Conservation (phyloP, 495 filamentous ascomycete species). For the Bombardia bombarda region DNA sequence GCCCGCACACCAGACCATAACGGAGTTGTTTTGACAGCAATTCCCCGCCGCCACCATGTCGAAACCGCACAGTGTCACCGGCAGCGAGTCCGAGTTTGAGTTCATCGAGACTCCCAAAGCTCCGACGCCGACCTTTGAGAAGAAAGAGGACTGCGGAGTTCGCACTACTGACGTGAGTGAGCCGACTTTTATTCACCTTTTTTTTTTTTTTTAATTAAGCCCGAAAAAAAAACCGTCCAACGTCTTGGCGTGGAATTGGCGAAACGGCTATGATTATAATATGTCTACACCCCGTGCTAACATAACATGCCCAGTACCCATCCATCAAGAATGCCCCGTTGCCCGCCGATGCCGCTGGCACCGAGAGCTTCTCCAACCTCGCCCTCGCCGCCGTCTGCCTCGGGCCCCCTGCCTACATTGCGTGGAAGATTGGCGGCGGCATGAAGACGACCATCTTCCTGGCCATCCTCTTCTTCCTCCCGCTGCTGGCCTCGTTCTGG, state of each 20-base stretch:
- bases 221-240: no score
- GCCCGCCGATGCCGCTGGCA: slow-evolving; percentile 65
- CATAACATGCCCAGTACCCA: slow-evolving; percentile 46
- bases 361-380: slow-evolving; percentile 61
- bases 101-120: slow-evolving; percentile 72
- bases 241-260: no score
- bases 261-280: slow-evolving; percentile 4
- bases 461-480: slow-evolving; percentile 53
- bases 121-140: slow-evolving; percentile 46
- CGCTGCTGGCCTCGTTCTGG: slow-evolving; percentile 69
- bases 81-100: slow-evolving; percentile 54
- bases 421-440: slow-evolving; percentile 63
- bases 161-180: slow-evolving; percentile 54
- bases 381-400: slow-evolving; percentile 50
- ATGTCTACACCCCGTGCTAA: slow-evolving; percentile 4
- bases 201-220: slow-evolving; percentile 17
- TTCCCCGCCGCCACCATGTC: slow-evolving; percentile 22
- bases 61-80: slow-evolving; percentile 38
- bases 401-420: slow-evolving; percentile 57
- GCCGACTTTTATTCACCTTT: background rate
- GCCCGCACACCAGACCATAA: no score
- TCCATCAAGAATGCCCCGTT: slow-evolving; percentile 75
- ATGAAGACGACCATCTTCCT: slow-evolving; percentile 67
- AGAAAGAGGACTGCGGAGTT: slow-evolving; percentile 63
- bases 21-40: slow-evolving; percentile 7